These are phyloP conservation scores for Persicaria tinctoria DNA, from an alignment of 148 eudicot species.

Conservation along the genomic window DNA sequence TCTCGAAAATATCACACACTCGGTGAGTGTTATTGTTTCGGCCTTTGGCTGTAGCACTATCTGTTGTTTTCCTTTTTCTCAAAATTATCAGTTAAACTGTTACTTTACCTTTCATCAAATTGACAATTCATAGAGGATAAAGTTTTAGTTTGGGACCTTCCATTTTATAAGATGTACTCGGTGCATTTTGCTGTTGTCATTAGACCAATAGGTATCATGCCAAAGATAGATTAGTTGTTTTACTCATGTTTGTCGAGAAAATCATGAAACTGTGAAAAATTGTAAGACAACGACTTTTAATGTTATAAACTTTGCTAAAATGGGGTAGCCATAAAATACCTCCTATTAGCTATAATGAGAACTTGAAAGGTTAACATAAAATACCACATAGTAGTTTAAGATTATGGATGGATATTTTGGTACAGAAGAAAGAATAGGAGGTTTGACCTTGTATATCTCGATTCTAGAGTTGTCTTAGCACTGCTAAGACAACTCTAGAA, in stretches of 20 bases:
- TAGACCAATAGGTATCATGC: neutral
- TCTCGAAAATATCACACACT: slow-evolving; percentile 88
- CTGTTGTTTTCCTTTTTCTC: neutral
- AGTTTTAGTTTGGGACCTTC: neutral
- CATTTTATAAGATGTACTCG: neutral
- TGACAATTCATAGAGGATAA: neutral
- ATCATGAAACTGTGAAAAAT: neutral
- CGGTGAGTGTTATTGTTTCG: slow-evolving; percentile 36
- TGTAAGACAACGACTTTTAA: neutral
- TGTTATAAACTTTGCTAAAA: neutral
- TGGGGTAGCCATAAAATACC: neutral
- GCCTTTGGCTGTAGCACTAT: neutral
- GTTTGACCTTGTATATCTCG: neutral
- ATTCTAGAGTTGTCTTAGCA: neutral
- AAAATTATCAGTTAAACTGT: neutral
- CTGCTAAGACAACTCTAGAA: too few species aligned
- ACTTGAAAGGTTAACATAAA: neutral
- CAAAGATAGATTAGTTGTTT: neutral
- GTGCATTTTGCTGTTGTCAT: neutral
- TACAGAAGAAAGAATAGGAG: neutral
- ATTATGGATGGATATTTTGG: neutral
- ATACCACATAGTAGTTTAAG: neutral
- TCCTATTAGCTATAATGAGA: neutral
- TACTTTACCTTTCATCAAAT: too few species aligned
- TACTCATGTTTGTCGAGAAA: neutral